Evolutionary conservation across 768 basidiomycete genomes (phyloP), one percentile per base, ranked within the genome.

Genomic region (Naganishia friedmannii): DNA sequence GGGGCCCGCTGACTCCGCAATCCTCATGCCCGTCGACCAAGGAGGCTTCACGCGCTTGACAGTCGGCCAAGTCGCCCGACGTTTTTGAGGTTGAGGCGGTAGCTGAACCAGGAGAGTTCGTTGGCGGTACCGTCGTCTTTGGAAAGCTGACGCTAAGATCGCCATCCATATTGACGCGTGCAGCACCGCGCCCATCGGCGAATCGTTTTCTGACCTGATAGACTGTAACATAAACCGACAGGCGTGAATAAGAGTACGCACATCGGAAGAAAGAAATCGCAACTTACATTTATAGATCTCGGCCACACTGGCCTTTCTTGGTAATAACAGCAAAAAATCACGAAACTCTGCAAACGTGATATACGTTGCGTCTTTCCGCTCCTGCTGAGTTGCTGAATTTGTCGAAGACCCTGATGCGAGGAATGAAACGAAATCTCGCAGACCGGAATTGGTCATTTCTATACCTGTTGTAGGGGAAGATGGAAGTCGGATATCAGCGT

Each of bases 111-210:
- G 55, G 7, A 26, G 48, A 39, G 3, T 34, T 42, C 17, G 57
- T 28, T 5, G 63, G 19, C 13, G 71, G 21, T 1, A 46, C 23
- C 5, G 68, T 48, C 26, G 72, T 23, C 23, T 76, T 78, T 0
- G 81, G 81, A 68, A 81, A 82, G 3, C 77, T 78, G 12, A 80
- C 78, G 65, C 71, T 79, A 54, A 81, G 70, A 69, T 82, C 75
- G 89, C 94, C 93, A 86, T 94, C 91, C 89, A 92, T 92, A 53
- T 88, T 92, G 51, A 92, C 87, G 75, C 91, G 86, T 42, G 88
- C 88, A 48, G 89, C 84, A 65, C 90, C 90, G 72, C 89, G 85
- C 39, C 88, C 90, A 76, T 92, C 92, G 3, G 74, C 68, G 45
- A 75, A 77, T 45, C 77, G 76, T 73, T 81, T 82, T 45, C 75